Evolutionary conservation across 148 eudicot genomes (phyloP).

Genomic region (Polygonum maritimum): DNA sequence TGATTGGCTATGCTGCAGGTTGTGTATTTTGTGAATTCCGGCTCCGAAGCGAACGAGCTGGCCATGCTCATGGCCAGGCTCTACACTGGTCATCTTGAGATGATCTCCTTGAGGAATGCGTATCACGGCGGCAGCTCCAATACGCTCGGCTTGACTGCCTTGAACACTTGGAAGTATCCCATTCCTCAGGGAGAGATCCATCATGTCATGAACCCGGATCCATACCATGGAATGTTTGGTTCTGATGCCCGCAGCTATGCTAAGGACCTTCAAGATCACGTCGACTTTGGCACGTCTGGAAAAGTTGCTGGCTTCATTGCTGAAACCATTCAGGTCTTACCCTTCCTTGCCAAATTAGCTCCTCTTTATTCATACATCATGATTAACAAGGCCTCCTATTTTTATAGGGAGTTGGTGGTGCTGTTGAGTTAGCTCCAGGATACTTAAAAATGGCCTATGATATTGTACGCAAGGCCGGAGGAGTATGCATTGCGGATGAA

Average conservation of each 20-base stretch:
- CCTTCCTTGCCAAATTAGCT: neutral
- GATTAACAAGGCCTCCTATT: neutral
- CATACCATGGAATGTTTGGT: slow-evolving; percentile 86
- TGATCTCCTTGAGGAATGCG: slow-evolving; percentile 88
- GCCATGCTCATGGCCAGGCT: slow-evolving; percentile 91
- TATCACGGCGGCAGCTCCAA: slow-evolving; percentile 93
- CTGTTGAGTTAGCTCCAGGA: slow-evolving; percentile 96
- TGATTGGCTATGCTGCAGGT: slow-evolving; percentile 41
- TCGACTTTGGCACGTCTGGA: slow-evolving; percentile 88
- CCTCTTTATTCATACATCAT: neutral
- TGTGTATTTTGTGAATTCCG: slow-evolving; percentile 96
- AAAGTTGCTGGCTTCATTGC: slow-evolving; percentile 96
- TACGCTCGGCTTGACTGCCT: slow-evolving; percentile 81
- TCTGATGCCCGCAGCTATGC: slow-evolving; percentile 69
- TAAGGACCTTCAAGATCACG: slow-evolving; percentile 82
- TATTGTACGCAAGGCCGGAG: slow-evolving; percentile 62
- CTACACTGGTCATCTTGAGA: slow-evolving; percentile 81
- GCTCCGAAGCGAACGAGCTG: slow-evolving; percentile 96
- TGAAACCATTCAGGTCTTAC: slow-evolving; percentile 84
- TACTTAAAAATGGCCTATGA: slow-evolving; percentile 77
- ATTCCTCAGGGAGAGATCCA: slow-evolving; percentile 97
- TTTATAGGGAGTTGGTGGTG: slow-evolving; percentile 91
- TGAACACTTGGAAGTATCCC: slow-evolving; percentile 91
- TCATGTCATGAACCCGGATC: slow-evolving; percentile 93
- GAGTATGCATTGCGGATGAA: slow-evolving; percentile 17